Evolutionary conservation across 2,329 filamentous ascomycete genomes (phyloP).

Genomic region (Zymoseptoria brevis): DNA sequence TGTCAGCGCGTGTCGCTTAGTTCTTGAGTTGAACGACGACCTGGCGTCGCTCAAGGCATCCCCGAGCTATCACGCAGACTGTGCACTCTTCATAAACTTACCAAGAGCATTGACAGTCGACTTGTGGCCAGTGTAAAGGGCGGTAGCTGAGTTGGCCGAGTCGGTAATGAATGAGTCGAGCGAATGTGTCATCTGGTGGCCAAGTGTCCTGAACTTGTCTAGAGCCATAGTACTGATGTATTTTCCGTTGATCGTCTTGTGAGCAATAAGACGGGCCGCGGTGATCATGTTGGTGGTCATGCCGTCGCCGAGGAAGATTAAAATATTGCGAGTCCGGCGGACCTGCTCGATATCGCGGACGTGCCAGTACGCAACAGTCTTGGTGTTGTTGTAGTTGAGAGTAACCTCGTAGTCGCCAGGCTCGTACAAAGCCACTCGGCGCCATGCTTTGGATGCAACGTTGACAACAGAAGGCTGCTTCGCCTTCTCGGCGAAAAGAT

Average conservation of each 20-base stretch:
- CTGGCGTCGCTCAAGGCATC: too few relatives aligned
- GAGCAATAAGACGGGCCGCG: constrained; percentile 70
- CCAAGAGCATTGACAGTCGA: constrained; percentile 73
- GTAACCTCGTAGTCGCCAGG: constrained; percentile 72
- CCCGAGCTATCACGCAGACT: background rate
- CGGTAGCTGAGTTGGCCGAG: constrained; percentile 75
- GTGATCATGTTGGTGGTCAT: constrained; percentile 54
- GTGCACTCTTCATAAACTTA: constrained; percentile 48
- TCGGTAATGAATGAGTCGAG: constrained; percentile 80
- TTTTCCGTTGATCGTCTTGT: constrained; percentile 77
- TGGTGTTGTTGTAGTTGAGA: constrained; percentile 64
- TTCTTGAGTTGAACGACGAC: too few relatives aligned
- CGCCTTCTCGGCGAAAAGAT: constrained; percentile 69
- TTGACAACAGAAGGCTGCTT: constrained; percentile 65
- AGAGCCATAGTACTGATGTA: constrained; percentile 64
- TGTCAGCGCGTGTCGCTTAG: background rate
- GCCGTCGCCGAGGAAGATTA: constrained; percentile 71
- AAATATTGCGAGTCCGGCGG: constrained; percentile 65
- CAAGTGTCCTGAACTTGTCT: constrained; percentile 66
- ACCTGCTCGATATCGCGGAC: constrained; percentile 62
- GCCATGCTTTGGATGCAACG: constrained; percentile 71
- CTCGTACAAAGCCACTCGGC: constrained; percentile 66
- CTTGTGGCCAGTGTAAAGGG: constrained; percentile 77
- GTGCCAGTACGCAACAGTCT: constrained; percentile 65
- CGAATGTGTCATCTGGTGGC: constrained; percentile 83